These are phyloP conservation scores for Pseudocercospora fuligena DNA, from an alignment of 2,329 filamentous ascomycete genomes.

Conservation along the genomic window DNA sequence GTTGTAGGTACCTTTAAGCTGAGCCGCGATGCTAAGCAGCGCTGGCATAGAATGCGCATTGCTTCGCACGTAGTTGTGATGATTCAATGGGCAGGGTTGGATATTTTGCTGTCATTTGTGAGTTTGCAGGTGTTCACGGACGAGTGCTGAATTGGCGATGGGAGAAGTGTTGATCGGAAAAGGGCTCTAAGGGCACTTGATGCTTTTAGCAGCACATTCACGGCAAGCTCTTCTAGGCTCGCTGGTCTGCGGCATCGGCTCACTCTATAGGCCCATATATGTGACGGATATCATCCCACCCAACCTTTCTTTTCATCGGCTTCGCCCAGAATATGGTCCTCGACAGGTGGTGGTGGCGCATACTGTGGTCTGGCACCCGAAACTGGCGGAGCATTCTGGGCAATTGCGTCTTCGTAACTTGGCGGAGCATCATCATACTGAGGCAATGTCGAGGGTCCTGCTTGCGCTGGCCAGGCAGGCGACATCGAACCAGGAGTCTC, in stretches of 20 bases:
- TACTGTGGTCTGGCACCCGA: slow-evolving; percentile 74
- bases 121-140: too few relatives aligned
- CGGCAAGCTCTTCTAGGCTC: background rate
- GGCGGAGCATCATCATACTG: slow-evolving; percentile 69
- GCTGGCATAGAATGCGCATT: too few relatives aligned
- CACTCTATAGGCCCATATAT: background rate
- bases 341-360: slow-evolving; percentile 46
- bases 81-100: too few relatives aligned
- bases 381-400: slow-evolving; percentile 74
- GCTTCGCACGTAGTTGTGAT: too few relatives aligned
- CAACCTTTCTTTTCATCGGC: slow-evolving; percentile 41
- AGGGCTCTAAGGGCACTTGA: too few relatives aligned
- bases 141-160: too few relatives aligned
- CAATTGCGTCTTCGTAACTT: slow-evolving; percentile 92
- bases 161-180: too few relatives aligned
- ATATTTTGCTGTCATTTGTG: too few relatives aligned
- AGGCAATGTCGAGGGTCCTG: slow-evolving; percentile 19
- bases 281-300: background rate
- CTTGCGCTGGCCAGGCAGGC: slow-evolving; percentile 22
- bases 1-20: too few relatives aligned
- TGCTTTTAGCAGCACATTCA: background rate
- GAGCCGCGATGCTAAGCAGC: too few relatives aligned
- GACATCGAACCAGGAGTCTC: slow-evolving; percentile 22
- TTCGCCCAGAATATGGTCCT: slow-evolving; percentile 35
- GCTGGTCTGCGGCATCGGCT: background rate